Evolutionary conservation across 495 filamentous ascomycete species (phyloP).

Genomic region (Annulohypoxylon moriforme): DNA sequence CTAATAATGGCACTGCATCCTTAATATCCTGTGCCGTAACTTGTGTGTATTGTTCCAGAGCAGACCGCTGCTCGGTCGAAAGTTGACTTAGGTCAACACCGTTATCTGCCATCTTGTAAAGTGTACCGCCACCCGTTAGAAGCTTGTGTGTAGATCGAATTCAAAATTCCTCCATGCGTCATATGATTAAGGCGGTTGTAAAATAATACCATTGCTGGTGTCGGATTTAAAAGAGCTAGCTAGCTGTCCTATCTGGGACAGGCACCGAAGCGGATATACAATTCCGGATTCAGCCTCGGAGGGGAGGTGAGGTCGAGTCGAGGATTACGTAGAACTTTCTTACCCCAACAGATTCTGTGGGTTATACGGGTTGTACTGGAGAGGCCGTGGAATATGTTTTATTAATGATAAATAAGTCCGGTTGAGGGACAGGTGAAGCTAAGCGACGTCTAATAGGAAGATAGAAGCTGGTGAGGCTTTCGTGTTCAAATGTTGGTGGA

Average conservation of each 20-base stretch:
- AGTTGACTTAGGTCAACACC: conserved; percentile 74
- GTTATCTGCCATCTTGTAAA: conserved; percentile 49
- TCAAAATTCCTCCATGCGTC: conserved; percentile 24
- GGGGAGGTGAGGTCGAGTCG: neutral
- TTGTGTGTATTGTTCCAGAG: conserved; percentile 86
- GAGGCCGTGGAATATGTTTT: neutral
- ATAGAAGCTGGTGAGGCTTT: conserved; percentile 14
- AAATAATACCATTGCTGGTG: neutral
- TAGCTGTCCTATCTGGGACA: neutral
- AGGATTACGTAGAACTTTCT: conserved; percentile 17
- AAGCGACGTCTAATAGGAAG: neutral
- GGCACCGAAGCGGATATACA: neutral
- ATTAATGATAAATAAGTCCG: neutral
- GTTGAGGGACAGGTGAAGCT: neutral
- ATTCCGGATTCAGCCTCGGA: conserved; percentile 23
- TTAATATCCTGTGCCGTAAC: conserved; percentile 85
- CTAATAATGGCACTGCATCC: conserved; percentile 82
- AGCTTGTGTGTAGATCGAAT: neutral
- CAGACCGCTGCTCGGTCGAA: conserved; percentile 77
- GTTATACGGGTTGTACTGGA: neutral
- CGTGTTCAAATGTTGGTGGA: conserved; percentile 32
- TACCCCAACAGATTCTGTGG: neutral
- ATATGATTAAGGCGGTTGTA: neutral
- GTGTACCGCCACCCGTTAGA: neutral
- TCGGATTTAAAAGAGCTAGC: neutral